A percentile compares a stretch with the other conserved stretches of the same genome.
These are phyloP conservation scores for Microstegium vimineum DNA, from an alignment of 176 grass and related monocot genomes.

Conservation along the genomic window DNA sequence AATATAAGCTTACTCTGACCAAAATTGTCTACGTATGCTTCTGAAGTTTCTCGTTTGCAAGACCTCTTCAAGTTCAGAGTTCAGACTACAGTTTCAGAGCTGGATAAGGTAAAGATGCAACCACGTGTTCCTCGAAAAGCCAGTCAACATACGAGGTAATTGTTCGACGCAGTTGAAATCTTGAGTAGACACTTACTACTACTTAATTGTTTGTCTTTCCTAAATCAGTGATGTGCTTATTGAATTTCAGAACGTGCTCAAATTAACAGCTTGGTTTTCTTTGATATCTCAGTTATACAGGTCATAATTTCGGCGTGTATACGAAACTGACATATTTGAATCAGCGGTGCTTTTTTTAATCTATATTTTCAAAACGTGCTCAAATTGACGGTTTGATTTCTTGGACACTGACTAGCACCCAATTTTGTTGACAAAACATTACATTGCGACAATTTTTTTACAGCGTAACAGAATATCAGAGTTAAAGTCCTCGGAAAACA, in stretches of 20 bases:
- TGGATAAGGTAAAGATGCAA: background rate
- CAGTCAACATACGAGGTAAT: slow-evolving; percentile 12
- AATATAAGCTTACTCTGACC: background rate
- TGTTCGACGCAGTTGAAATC: slow-evolving; percentile 6
- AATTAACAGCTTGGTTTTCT: background rate
- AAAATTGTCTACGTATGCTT: background rate
- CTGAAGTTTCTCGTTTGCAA: slow-evolving; percentile 7
- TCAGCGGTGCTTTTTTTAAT: no score
- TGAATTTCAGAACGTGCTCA: background rate
- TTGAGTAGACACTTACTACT: background rate
- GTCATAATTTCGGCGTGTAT: background rate
- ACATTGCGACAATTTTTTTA: background rate
- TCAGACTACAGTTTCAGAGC: background rate
- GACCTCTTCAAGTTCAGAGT: background rate
- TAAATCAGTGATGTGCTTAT: background rate
- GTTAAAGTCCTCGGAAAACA: no score
- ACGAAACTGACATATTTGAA: background rate
- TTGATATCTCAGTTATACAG: background rate
- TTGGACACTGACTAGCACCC: background rate
- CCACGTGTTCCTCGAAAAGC: background rate
- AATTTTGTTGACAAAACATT: slow-evolving; percentile 21
- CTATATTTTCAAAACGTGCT: background rate
- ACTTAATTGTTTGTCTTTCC: background rate
- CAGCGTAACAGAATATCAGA: background rate
- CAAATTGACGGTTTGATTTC: background rate